Conservation (phyloP, 2,329 filamentous ascomycete genomes). For the Triangularia setosa region DNA sequence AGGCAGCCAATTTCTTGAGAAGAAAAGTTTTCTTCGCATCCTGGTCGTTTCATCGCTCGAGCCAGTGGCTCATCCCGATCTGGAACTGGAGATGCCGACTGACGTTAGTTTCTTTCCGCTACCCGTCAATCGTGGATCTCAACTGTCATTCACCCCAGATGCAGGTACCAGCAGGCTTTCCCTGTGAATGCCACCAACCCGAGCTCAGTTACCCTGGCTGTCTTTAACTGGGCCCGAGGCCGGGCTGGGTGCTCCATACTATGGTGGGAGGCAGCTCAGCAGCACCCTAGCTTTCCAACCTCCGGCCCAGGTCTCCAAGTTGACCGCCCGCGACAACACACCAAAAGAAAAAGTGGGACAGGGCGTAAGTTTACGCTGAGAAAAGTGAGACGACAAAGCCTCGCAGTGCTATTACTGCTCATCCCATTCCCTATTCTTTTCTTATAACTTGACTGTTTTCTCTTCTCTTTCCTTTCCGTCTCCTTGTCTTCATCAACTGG, state of each 20-base stretch:
- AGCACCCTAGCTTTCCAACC: not conserved
- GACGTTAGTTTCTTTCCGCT: not conserved
- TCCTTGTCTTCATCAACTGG: not conserved
- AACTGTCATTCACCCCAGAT: not conserved
- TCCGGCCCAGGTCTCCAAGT: not conserved
- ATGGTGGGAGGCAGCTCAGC: too few species aligned
- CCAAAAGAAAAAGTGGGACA: not conserved
- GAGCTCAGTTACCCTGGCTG: not conserved
- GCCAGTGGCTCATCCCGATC: not conserved
- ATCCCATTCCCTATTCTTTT: not conserved
- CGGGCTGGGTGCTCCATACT: not conserved
- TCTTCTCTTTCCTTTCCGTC: not conserved
- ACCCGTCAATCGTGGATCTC: not conserved
- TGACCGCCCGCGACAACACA: not conserved
- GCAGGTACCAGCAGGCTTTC: not conserved
- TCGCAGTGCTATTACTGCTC: not conserved
- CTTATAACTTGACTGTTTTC: not conserved
- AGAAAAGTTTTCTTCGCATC: not conserved
- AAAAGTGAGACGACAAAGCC: not conserved
- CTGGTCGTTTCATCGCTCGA: not conserved
- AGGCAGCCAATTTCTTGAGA: not conserved
- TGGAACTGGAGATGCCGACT: not conserved
- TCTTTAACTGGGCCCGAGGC: not conserved
- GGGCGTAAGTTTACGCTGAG: not conserved
- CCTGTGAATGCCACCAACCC: not conserved